Evolutionary conservation across 768 basidiomycete species (phyloP).

Genomic region (Russula virescens): DNA sequence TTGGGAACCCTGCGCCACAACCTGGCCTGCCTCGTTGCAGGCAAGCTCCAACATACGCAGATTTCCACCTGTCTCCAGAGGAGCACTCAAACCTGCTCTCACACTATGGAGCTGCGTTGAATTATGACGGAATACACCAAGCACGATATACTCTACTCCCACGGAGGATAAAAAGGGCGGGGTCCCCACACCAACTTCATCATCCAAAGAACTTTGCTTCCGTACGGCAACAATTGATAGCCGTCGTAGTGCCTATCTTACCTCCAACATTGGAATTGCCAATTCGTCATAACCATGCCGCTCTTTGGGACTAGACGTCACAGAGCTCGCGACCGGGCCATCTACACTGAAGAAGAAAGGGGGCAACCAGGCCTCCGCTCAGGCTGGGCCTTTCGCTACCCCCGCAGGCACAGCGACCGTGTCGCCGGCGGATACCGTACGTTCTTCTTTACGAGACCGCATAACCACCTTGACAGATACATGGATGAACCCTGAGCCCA

Average conservation of each 20-base stretch:
- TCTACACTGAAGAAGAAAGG: background rate
- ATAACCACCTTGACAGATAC: background rate
- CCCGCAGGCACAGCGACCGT: constrained; percentile 36
- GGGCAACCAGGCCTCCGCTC: constrained; percentile 2
- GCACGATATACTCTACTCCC: background rate
- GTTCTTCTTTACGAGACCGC: constrained; percentile 21
- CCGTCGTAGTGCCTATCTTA: background rate
- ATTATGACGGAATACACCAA: background rate
- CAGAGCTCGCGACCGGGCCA: background rate
- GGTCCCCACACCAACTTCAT: background rate
- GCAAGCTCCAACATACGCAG: too few species aligned
- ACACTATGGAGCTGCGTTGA: background rate
- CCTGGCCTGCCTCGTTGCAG: background rate
- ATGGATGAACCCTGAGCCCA: background rate
- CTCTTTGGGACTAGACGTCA: constrained; percentile 14
- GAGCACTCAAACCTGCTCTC: background rate
- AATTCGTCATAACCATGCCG: constrained; percentile 4
- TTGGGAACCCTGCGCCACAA: background rate
- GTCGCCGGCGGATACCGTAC: constrained; percentile 47
- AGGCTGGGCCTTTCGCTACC: constrained; percentile 17
- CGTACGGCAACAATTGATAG: too few species aligned
- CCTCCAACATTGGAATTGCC: background rate
- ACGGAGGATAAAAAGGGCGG: background rate
- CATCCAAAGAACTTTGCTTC: background rate
- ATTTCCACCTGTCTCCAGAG: background rate